Base-by-base conservation (phyloP, 352 stramenopile genomes). In the Globisporangium camurandrum region DNA sequence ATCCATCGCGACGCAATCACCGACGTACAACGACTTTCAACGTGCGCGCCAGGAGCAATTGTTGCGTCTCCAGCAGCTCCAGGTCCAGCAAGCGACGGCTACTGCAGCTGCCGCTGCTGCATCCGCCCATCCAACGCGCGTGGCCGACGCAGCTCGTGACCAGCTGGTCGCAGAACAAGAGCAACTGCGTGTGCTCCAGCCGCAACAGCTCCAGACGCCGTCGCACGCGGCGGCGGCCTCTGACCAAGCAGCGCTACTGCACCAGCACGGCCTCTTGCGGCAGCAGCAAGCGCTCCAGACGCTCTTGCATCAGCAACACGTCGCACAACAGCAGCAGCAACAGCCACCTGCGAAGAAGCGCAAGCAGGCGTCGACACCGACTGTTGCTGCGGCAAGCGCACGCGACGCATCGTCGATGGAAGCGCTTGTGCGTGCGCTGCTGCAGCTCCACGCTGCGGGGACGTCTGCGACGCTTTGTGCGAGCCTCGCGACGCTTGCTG, bases 81-180 rank as follows among this genome's bases (percentile, higher is more conserved):
- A 66, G 27, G n/a, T 17, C 11, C 20, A 17, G 14, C 11, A 23
- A 37, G 7, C 14, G 19, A 36, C 24, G 23, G 39, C 20, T 5
- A 48, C 37, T 47, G 36, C 59, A 56, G 17, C 49, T 41, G 14
- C 31, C 19, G 34, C 14, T 24, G 36, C 3, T 16, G 43, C 36
- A 64, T 62, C 42, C 49, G 46, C 9, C 10, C 22, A 31, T 12
- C 30, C 30, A 34, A 38, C 27, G n/a, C 4, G 36, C 12, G 66
- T 61, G 14, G 66, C 67, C 3, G 58, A 79, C 14, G 66, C 64
- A 58, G 45, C 79, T 14, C 67, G 66, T 1, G 62, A 56, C 40
- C 79, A 84, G 34, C 19, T 80, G 31, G 23, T 73, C 27, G 36
- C 66, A 8, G 76, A 86, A 17, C 67, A 82, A 46, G 74, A 84